Conservation (phyloP, 495 filamentous ascomycete species). For the Trichoderma asperelloides region DNA sequence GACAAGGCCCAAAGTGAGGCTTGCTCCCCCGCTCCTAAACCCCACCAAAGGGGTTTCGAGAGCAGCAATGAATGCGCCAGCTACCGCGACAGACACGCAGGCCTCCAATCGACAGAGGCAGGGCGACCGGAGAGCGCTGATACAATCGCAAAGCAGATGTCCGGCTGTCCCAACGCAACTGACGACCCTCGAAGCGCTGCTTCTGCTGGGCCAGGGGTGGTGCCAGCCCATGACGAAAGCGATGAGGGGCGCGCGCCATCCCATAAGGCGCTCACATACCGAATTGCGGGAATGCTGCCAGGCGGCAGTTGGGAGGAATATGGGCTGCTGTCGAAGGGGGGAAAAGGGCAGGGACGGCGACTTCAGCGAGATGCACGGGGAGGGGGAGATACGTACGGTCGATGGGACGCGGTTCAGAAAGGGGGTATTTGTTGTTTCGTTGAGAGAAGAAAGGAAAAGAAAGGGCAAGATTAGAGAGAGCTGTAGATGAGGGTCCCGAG, state of each 20-base stretch:
- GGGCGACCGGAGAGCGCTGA: not conserved
- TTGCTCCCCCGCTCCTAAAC: constrained; percentile 8
- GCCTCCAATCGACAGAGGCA: not conserved
- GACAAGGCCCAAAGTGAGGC: constrained; percentile 1
- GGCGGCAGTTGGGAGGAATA: not conserved
- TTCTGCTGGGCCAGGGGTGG: not conserved
- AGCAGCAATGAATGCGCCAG: not conserved
- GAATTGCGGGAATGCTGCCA: not conserved
- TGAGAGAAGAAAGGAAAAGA: constrained; percentile 1
- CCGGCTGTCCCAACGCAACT: not conserved
- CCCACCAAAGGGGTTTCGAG: not conserved
- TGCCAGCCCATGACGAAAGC: constrained; percentile 4
- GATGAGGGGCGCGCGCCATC: not conserved
- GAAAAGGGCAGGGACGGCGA: not conserved
- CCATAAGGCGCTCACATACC: constrained; percentile 8
- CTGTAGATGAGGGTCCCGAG: not conserved
- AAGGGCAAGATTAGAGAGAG: not conserved
- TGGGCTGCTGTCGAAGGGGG: not conserved
- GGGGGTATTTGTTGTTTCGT: not conserved
- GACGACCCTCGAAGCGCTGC: not conserved
- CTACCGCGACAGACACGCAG: not conserved
- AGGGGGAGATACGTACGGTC: constrained; percentile 1
- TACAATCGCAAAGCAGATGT: not conserved
- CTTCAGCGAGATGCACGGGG: not conserved
- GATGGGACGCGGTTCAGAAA: not conserved